Evolutionary conservation across 2,329 filamentous ascomycete species (phyloP), one percentile per base, ranked within the genome.

Genomic region (Capronia coronata): DNA sequence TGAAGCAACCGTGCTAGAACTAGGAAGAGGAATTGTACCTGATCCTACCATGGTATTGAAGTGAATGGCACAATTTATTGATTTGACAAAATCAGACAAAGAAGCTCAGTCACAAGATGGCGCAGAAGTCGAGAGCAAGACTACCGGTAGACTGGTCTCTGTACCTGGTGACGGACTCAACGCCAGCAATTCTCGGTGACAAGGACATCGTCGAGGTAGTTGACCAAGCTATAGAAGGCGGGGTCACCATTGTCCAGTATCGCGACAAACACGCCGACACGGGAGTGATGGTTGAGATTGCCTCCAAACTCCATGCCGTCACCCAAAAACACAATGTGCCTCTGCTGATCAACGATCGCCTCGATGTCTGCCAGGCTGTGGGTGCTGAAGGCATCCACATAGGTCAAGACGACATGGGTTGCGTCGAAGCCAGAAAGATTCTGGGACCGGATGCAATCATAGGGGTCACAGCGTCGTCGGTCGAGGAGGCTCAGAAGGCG

Each of bases 101-200:
- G 4, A 11, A 37, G 10, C 23, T 6, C 10, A 21, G 9, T 38
- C 13, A 3, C 30, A 59, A 54, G 55, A 62, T 57, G 56, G 51
- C 56, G 55, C 56, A 55, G 57, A 54, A 54, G 59, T 18, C 44
- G 45, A 23, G 55, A 70, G 67, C 64, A 63, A 70, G 16, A 35
- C 4, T 18, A 4, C 23, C 22, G 10, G 73, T 84, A 40, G 82
- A 94, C 68, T 90, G 94, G 66, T 83, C 84, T 42, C 73, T 96
- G 32, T 96, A 96, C 66, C 77, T 96, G 50, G 90, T 96, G 60
- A 96, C 90, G 3, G 90, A 96, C 75, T 93, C 88, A 43, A 94
- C 89, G n/a, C 78, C 84, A 11, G 80, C 82, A 27, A 88, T 95
- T 59, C 80, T 96, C 37, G 86, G 86, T 47, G 71, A 76, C 55